Evolutionary conservation across 192 early-diverging fungal genomes (phyloP).

Genomic region (Umbelopsis isabellina): DNA sequence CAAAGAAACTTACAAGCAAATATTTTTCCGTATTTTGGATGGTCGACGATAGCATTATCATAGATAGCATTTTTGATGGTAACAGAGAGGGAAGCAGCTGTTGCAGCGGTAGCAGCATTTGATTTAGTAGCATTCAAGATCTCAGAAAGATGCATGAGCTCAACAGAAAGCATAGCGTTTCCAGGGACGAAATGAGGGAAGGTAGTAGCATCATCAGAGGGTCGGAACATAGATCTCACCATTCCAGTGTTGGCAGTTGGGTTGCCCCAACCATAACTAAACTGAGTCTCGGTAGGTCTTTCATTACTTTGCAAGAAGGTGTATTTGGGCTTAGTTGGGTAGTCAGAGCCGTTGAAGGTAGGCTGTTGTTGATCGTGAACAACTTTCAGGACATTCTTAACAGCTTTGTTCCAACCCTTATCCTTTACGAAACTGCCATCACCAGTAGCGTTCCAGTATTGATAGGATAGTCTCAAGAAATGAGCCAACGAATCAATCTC

Average conservation of each 20-base stretch:
- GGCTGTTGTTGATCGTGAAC: slow-evolving; percentile 34
- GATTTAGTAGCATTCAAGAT: slow-evolving; percentile 38
- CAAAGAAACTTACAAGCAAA: slow-evolving; percentile 43
- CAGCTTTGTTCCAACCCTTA: slow-evolving; percentile 44
- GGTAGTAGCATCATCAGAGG: slow-evolving; percentile 59
- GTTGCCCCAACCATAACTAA: slow-evolving; percentile 43
- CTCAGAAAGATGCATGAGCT: slow-evolving; percentile 46
- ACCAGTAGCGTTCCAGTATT: slow-evolving; percentile 48
- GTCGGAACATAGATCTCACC: slow-evolving; percentile 56
- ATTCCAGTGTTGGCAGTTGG: slow-evolving; percentile 42
- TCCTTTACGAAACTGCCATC: slow-evolving; percentile 35
- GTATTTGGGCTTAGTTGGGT: background rate
- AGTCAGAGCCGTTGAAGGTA: no score
- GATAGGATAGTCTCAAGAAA: slow-evolving; percentile 55
- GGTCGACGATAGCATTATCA: slow-evolving; percentile 44
- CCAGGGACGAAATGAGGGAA: slow-evolving; percentile 64
- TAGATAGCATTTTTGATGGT: slow-evolving; percentile 54
- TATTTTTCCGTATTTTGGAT: slow-evolving; percentile 51
- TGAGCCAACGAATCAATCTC: slow-evolving; percentile 65
- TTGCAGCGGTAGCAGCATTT: slow-evolving; percentile 27
- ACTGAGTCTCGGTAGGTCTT: slow-evolving; percentile 46
- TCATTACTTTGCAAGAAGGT: slow-evolving; percentile 34
- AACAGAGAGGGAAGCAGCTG: slow-evolving; percentile 34
- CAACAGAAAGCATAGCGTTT: slow-evolving; percentile 65
- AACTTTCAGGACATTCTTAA: slow-evolving; percentile 35